phyloP scores from a whole-genome alignment of 2,329 filamentous ascomycete genomes.

The Aureobasidium sp. region DNA sequence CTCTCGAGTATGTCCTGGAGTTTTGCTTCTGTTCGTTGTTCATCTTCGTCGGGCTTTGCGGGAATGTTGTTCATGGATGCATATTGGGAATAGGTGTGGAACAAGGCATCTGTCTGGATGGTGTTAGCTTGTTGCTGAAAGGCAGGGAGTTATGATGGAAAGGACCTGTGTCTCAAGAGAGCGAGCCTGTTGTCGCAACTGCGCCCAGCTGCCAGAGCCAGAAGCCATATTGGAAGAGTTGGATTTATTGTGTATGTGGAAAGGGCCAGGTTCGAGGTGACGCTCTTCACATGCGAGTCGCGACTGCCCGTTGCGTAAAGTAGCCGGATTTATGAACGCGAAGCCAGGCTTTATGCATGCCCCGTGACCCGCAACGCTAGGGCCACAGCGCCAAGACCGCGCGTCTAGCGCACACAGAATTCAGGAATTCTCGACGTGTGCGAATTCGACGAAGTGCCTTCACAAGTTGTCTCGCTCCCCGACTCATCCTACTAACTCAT shows the following conservation, averaged over 20 bases:
- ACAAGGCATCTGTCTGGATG: conserved; percentile 68
- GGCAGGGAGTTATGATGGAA: accelerated
- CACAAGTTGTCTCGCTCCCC: neutral
- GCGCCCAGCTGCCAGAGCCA: conserved; percentile 59
- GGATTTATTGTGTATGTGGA: neutral
- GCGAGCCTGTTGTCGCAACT: conserved; percentile 86
- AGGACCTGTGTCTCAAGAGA: conserved; percentile 79
- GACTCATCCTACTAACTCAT: conserved; percentile 9
- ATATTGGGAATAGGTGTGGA: conserved; percentile 86
- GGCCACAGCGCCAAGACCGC: neutral
- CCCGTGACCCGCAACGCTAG: neutral
- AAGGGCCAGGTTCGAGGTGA: neutral
- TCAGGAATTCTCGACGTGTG: neutral
- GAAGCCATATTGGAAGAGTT: neutral
- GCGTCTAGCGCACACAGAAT: conserved; percentile 12
- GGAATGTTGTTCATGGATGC: conserved; percentile 71
- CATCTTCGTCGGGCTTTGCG: conserved; percentile 75
- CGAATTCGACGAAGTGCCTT: too few relatives aligned
- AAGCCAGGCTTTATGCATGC: neutral
- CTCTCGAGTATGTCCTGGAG: conserved; percentile 77
- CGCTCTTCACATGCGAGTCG: neutral
- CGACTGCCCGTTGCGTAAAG: too few relatives aligned
- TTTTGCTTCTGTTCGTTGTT: conserved; percentile 68
- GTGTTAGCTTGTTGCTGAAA: neutral
- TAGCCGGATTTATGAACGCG: neutral